Percentiles rank a stretch among this genome's conserved stretches.
Conservation (phyloP, 257 asterid species). For the Lycium ferocissimum region DNA sequence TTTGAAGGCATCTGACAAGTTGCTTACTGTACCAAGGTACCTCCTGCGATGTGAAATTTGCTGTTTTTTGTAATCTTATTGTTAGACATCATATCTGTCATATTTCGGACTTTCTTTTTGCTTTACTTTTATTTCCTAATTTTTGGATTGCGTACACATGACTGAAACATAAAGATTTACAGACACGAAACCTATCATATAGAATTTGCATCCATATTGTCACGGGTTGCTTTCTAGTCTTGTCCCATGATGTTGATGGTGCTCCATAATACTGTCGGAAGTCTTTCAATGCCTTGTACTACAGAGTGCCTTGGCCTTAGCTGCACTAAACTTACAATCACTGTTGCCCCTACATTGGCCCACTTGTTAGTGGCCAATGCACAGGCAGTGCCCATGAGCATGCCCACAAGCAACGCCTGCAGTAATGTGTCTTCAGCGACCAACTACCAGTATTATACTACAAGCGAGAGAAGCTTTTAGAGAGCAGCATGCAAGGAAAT, state of each 20-base stretch:
- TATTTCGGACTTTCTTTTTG: constrained; percentile 12
- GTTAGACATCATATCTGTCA: constrained; percentile 20
- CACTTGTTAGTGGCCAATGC: constrained; percentile 18
- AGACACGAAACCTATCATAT: constrained; percentile 18
- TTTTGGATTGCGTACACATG: background rate
- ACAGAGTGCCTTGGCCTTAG: background rate
- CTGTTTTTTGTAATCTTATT: background rate
- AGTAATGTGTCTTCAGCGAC: background rate
- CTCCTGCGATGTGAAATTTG: background rate
- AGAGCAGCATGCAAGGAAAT: constrained; percentile 19
- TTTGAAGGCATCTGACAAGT: constrained; percentile 14
- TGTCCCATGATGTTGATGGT: constrained; percentile 3
- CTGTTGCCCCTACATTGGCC: constrained; percentile 15
- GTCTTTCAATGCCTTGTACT: constrained; percentile 2
- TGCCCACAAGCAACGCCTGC: background rate
- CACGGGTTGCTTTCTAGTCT: background rate
- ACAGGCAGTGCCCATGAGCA: background rate
- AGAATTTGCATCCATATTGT: background rate
- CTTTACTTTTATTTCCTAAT: constrained; percentile 1
- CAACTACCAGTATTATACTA: background rate
- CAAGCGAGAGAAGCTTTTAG: constrained; percentile 16
- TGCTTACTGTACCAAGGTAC: constrained; percentile 11
- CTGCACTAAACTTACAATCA: constrained; percentile 16
- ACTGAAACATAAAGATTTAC: constrained; percentile 26
- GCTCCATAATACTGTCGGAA: background rate